Conservation (phyloP, 805 yeast species). For the Ogataea haglerorum region DNA sequence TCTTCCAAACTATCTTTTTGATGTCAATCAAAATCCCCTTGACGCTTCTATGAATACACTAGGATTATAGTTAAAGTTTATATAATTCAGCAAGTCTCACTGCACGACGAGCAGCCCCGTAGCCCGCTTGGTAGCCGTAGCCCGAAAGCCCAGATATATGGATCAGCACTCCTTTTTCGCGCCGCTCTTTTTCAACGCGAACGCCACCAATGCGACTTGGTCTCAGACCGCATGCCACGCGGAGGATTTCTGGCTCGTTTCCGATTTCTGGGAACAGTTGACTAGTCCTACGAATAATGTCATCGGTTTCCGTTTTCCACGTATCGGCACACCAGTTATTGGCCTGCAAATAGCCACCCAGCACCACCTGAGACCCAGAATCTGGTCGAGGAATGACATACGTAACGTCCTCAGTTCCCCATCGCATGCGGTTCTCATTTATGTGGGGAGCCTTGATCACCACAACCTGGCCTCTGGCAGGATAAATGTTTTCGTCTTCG, state of each 20-base stretch:
- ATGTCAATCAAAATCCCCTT: slow-evolving; percentile 13
- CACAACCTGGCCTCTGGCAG: slow-evolving; percentile 79
- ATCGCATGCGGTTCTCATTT: slow-evolving; percentile 51
- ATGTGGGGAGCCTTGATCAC: slow-evolving; percentile 69
- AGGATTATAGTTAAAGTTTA: slow-evolving; percentile 3
- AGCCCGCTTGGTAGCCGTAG: slow-evolving; percentile 64
- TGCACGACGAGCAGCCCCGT: slow-evolving; percentile 54
- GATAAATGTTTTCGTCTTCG: slow-evolving; percentile 56
- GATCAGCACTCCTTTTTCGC: slow-evolving; percentile 43
- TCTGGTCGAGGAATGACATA: slow-evolving; percentile 71
- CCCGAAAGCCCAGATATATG: slow-evolving; percentile 76
- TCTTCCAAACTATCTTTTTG: slow-evolving; percentile 31
- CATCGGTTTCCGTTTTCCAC: slow-evolving; percentile 43
- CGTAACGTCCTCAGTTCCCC: slow-evolving; percentile 62
- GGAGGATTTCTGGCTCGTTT: slow-evolving; percentile 46
- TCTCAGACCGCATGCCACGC: slow-evolving; percentile 71
- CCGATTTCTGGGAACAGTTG: slow-evolving; percentile 48
- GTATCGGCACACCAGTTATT: slow-evolving; percentile 63
- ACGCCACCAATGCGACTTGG: slow-evolving; percentile 77
- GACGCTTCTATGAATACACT: slow-evolving; percentile 6
- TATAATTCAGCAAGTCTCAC: slow-evolving; percentile 26
- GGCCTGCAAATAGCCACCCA: slow-evolving; percentile 73
- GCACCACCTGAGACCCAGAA: slow-evolving; percentile 60
- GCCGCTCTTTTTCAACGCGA: slow-evolving; percentile 56
- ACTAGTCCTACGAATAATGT: slow-evolving; percentile 49